phyloP scores from a whole-genome alignment of 1,284 basidiomycete genomes.

The Ustilago vetiveriae region DNA sequence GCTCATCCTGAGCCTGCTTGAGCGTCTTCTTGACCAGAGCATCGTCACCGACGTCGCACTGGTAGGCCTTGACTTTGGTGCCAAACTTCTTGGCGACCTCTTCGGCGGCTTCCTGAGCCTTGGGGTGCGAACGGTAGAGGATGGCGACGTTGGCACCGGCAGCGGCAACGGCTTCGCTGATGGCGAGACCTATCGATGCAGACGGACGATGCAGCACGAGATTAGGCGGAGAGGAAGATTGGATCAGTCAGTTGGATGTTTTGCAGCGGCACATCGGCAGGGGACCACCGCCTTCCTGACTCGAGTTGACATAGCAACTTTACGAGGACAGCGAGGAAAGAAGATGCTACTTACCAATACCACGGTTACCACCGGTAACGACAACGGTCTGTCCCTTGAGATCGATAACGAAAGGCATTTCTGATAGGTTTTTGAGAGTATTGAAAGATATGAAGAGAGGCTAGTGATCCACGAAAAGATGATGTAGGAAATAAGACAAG shows the following conservation, averaged over 20 bases:
- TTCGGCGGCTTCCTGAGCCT: conserved; percentile 63
- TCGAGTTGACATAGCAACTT: too few species aligned
- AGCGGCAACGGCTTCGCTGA: conserved; percentile 61
- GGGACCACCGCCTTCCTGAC: too few species aligned
- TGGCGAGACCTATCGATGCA: conserved; percentile 58
- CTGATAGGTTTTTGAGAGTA: conserved; percentile 17
- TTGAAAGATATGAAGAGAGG: not conserved
- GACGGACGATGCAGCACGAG: too few species aligned
- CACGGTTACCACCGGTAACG: conserved; percentile 71
- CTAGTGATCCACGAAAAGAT: not conserved
- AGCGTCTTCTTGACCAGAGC: conserved; percentile 62
- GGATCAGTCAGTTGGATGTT: too few species aligned
- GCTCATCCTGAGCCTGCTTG: conserved; percentile 59
- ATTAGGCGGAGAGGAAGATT: too few species aligned
- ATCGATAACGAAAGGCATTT: conserved; percentile 52
- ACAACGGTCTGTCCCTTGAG: conserved; percentile 61
- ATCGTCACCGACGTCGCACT: conserved; percentile 66
- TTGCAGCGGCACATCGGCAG: too few species aligned
- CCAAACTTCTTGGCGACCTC: conserved; percentile 63
- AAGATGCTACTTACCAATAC: conserved; percentile 54
- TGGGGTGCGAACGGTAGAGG: conserved; percentile 65
- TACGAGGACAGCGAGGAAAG: too few species aligned
- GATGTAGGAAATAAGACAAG: not conserved
- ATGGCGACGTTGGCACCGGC: conserved; percentile 67
- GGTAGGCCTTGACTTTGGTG: conserved; percentile 66